Percentiles rank a stretch among this genome's conserved stretches.
These are phyloP conservation scores for Tulasnella sp. DNA, from an alignment of 768 basidiomycete genomes.

Conservation along the genomic window DNA sequence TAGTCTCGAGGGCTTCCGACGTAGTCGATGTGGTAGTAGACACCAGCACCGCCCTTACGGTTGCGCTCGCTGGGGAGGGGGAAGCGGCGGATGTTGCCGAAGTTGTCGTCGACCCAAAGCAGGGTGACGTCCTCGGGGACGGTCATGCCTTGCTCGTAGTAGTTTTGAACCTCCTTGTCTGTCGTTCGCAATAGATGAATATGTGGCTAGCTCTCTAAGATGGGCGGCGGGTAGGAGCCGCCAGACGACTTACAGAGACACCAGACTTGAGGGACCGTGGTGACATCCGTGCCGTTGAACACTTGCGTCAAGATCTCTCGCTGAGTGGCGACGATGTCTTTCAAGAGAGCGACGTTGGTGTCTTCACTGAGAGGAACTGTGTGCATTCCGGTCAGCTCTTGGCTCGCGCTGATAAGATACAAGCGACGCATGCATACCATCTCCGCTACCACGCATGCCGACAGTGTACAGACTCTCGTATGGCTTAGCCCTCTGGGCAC, in stretches of 20 bases:
- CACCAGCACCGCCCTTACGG: constrained; percentile 68
- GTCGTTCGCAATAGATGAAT: neutral
- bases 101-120: constrained; percentile 76
- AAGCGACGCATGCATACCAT: constrained; percentile 38
- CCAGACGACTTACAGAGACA: constrained; percentile 43
- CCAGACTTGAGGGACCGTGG: constrained; percentile 67
- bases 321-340: constrained; percentile 63
- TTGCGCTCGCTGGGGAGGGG: constrained; percentile 58
- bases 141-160: constrained; percentile 56
- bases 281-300: constrained; percentile 48
- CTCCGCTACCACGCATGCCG: constrained; percentile 66
- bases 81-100: constrained; percentile 70
- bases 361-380: constrained; percentile 58
- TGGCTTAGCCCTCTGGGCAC: constrained; percentile 59
- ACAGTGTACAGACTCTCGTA: constrained; percentile 68
- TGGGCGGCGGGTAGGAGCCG: neutral
- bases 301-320: constrained; percentile 60
- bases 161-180: constrained; percentile 27
- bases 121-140: constrained; percentile 68
- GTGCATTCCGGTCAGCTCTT: constrained; percentile 12
- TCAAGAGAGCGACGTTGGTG: constrained; percentile 56
- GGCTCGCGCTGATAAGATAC: no score
- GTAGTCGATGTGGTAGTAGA: constrained; percentile 66
- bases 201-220: constrained; percentile 53
- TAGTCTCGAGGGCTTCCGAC: constrained; percentile 67